Percentiles rank a stretch among this genome's conserved stretches.
Evolutionary conservation across 2,329 filamentous ascomycete species (phyloP).

Genomic region (Tolypocladium inflatum): DNA sequence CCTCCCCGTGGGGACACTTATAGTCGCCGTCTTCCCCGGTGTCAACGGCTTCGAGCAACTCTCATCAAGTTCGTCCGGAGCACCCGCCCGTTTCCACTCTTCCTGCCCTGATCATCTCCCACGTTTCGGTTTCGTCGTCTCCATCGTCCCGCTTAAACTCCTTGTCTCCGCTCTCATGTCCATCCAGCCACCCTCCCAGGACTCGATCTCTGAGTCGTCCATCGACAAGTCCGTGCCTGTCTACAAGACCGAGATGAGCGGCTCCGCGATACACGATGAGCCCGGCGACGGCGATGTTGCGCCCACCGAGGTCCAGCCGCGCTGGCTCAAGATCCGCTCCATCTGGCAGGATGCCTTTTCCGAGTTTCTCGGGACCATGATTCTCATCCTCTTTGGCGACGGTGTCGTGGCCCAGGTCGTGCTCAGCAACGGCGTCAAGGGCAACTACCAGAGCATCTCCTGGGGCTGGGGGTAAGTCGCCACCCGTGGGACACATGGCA

Average conservation of each 20-base stretch:
- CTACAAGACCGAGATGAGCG: slow-evolving; percentile 21
- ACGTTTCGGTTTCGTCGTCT: not conserved
- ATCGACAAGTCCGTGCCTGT: slow-evolving; percentile 19
- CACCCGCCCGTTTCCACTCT: not conserved
- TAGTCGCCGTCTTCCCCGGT: not conserved
- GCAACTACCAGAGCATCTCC: slow-evolving; percentile 38
- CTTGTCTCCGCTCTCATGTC: slow-evolving; percentile 15
- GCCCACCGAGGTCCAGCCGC: not conserved
- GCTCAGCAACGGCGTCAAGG: slow-evolving; percentile 40
- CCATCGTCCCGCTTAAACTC: not conserved
- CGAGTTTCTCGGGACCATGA: slow-evolving; percentile 60
- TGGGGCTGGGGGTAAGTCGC: slow-evolving; percentile 38
- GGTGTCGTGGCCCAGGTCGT: slow-evolving; percentile 63
- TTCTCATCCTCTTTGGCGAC: slow-evolving; percentile 60
- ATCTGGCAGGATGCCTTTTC: slow-evolving; percentile 49
- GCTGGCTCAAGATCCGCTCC: slow-evolving; percentile 44
- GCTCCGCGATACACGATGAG: slow-evolving; percentile 10
- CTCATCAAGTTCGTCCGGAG: not conserved
- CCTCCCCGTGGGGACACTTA: not conserved
- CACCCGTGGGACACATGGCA: not conserved
- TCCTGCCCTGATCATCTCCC: not conserved
- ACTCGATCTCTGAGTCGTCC: slow-evolving; percentile 23
- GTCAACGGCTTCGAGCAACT: not conserved
- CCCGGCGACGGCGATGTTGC: slow-evolving; percentile 8
- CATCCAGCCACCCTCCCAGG: slow-evolving; percentile 13